phyloP scores from a whole-genome alignment of 2,329 filamentous ascomycete species.

The Pseudohalonectria lignicola region DNA sequence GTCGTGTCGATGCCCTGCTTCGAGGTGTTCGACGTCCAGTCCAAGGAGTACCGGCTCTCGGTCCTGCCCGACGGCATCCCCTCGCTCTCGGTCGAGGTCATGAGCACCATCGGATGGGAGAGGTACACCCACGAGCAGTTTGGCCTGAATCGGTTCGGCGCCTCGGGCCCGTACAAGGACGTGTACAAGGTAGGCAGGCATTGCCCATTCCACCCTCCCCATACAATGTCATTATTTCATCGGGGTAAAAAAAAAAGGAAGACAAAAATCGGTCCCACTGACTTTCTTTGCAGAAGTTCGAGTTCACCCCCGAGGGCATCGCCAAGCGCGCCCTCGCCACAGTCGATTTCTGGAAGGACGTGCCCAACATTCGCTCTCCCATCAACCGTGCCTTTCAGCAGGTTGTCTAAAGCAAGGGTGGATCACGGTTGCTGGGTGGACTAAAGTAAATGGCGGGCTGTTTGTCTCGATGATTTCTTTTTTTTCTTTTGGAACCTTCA shows the following conservation, averaged over 20 bases:
- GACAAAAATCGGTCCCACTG: not conserved
- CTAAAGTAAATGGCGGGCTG: not conserved
- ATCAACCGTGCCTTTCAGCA: conserved; percentile 97
- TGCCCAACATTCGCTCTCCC: conserved; percentile 81
- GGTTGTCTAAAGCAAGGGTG: conserved; percentile 64
- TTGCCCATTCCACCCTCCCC: too few species aligned
- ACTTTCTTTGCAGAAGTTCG: conserved; percentile 66
- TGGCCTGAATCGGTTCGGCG: conserved; percentile 97
- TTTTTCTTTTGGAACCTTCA: too few species aligned
- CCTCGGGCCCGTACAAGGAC: conserved; percentile 92
- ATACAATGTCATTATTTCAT: too few species aligned
- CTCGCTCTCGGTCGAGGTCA: conserved; percentile 86
- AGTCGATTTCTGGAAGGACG: conserved; percentile 94
- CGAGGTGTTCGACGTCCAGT: conserved; percentile 90
- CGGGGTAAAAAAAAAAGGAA: not conserved
- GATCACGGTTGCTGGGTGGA: too few species aligned
- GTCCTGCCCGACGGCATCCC: conserved; percentile 92
- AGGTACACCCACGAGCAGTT: conserved; percentile 99
- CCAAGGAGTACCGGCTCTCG: conserved; percentile 88
- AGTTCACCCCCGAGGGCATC: conserved; percentile 96
- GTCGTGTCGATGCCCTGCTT: conserved; percentile 94
- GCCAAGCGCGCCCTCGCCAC: conserved; percentile 89
- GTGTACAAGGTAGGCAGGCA: conserved; percentile 67
- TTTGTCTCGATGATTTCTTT: conserved; percentile 4
- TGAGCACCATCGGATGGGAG: conserved; percentile 97